Evolutionary conservation across 768 basidiomycete genomes (phyloP).

Genomic region (Cubamyces lactineus): DNA sequence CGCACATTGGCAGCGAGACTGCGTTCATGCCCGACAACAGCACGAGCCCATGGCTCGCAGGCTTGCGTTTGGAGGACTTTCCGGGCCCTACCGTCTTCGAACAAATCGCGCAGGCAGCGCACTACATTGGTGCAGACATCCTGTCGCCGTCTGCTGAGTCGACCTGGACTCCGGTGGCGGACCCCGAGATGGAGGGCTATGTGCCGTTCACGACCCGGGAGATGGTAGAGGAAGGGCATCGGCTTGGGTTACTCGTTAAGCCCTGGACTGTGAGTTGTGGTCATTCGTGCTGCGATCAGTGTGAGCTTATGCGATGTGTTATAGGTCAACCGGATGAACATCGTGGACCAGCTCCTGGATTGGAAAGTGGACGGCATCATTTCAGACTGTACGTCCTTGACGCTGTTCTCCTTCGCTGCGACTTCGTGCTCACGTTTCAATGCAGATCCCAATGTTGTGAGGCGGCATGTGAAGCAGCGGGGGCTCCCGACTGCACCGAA

Average conservation of each 20-base stretch:
- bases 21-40: conserved; percentile 44
- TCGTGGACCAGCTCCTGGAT: conserved; percentile 60
- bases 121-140: conserved; percentile 62
- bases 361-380: conserved; percentile 78
- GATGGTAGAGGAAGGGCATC: conserved; percentile 71
- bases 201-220: conserved; percentile 63
- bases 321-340: conserved; percentile 64
- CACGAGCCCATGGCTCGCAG: conserved; percentile 70
- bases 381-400: conserved; percentile 56
- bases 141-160: conserved; percentile 62
- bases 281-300: not conserved
- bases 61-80: conserved; percentile 64
- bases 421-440: not conserved
- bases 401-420: not conserved
- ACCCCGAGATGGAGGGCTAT: conserved; percentile 49
- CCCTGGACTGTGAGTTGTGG: conserved; percentile 68
- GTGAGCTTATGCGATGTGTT: not conserved
- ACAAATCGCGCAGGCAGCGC: conserved; percentile 70
- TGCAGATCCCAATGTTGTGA: conserved; percentile 57
- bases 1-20: conserved; percentile 40
- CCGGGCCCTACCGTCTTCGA: conserved; percentile 59
- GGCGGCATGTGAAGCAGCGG: conserved; percentile 57
- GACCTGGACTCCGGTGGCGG: conserved; percentile 42
- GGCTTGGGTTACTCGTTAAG: conserved; percentile 62
- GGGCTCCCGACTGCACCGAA: conserved; percentile 57